Conservation (phyloP, 139 green algal species). For the Chlamydomonas schloesseri region DNA sequence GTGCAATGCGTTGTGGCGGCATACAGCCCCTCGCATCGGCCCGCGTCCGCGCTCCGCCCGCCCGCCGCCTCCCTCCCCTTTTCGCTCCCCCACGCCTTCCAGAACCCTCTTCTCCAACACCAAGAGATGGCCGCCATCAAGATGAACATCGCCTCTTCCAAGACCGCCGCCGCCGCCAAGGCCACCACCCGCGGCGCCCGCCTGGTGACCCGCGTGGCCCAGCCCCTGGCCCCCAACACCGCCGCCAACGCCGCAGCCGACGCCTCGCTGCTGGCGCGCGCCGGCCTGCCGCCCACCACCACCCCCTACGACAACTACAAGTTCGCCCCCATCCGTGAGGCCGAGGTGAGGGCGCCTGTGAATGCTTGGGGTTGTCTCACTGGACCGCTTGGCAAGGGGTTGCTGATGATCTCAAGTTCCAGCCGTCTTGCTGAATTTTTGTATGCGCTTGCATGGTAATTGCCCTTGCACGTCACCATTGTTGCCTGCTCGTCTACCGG, state of each 20-base stretch:
- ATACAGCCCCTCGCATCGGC: no score
- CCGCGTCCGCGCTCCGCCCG: no score
- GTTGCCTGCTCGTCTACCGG: no score
- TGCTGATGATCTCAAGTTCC: neutral
- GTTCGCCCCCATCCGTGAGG: slow-evolving; percentile 86
- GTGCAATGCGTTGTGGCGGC: no score
- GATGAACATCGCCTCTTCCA: neutral
- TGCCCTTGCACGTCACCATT: no score
- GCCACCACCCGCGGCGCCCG: slow-evolving; percentile 14
- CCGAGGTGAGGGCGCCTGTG: slow-evolving; percentile 59
- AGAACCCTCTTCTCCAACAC: neutral
- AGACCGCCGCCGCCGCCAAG: neutral
- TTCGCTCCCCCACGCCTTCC: neutral
- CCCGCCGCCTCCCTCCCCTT: neutral
- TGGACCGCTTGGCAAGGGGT: neutral
- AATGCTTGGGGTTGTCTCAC: no score
- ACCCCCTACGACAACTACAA: slow-evolving; percentile 76
- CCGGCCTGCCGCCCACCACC: slow-evolving; percentile 37
- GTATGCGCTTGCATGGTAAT: no score
- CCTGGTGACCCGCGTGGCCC: slow-evolving; percentile 29
- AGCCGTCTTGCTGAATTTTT: no score
- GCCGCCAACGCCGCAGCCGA: neutral
- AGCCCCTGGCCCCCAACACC: neutral
- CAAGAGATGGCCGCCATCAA: neutral
- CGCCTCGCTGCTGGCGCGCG: neutral